These are phyloP conservation scores for Aspergillus cavernicola DNA, from an alignment of 495 filamentous ascomycete genomes.

Conservation along the genomic window DNA sequence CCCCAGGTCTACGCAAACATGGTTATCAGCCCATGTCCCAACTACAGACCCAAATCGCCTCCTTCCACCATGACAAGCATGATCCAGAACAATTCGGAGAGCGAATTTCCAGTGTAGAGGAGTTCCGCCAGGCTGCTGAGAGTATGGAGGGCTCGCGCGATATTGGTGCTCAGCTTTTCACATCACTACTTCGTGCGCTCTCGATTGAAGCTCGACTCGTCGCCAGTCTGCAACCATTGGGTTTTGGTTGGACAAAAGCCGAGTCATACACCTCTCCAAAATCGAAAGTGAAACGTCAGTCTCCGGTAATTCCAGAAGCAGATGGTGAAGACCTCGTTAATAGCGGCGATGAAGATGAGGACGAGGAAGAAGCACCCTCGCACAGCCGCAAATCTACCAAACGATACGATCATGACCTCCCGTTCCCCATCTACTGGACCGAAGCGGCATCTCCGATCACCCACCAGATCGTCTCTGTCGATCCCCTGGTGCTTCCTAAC, in stretches of 20 bases:
- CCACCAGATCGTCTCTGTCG: constrained; percentile 72
- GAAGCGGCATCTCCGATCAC: constrained; percentile 81
- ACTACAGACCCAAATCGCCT: constrained; percentile 60
- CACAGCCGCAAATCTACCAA: constrained; percentile 21
- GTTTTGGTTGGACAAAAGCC: constrained; percentile 85
- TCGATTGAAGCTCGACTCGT: constrained; percentile 78
- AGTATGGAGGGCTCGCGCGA: constrained; percentile 80
- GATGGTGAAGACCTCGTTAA: constrained; percentile 18
- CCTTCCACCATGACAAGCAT: constrained; percentile 59
- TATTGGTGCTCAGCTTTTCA: constrained; percentile 86
- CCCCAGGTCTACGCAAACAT: constrained; percentile 79
- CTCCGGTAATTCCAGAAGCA: not conserved
- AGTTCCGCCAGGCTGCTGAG: constrained; percentile 66
- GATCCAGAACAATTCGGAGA: constrained; percentile 69
- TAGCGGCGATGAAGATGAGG: constrained; percentile 17
- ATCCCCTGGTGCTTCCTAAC: constrained; percentile 66
- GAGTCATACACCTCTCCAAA: constrained; percentile 55
- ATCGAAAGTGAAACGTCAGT: constrained; percentile 35
- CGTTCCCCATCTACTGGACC: constrained; percentile 88
- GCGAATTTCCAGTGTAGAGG: constrained; percentile 57
- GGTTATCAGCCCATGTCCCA: constrained; percentile 74
- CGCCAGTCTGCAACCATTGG: constrained; percentile 78
- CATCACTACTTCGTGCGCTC: constrained; percentile 77
- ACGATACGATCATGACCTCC: constrained; percentile 62
- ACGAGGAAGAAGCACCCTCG: constrained; percentile 10